Evolutionary conservation across 1,139 yeast genomes (phyloP).

Genomic region (Scheffersomyces titani): DNA sequence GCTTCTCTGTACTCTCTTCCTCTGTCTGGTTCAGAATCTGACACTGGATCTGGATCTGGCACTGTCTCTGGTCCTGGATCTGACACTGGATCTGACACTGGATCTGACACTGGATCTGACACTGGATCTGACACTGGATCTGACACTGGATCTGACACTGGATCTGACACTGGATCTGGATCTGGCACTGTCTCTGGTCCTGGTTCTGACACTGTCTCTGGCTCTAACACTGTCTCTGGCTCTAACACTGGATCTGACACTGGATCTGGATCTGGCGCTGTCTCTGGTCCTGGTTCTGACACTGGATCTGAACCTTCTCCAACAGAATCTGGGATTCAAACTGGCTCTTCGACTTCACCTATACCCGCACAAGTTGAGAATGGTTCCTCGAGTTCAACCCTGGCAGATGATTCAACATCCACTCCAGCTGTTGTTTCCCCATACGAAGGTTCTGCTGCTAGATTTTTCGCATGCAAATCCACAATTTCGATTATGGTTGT

Average conservation of each 20-base stretch:
- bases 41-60: too few relatives aligned
- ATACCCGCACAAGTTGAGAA: neutral
- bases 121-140: constrained; percentile 7
- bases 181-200: constrained; percentile 16
- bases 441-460: neutral
- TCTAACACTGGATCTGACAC: constrained; percentile 6
- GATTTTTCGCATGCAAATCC: neutral
- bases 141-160: constrained; percentile 15
- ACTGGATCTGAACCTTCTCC: constrained; percentile 5
- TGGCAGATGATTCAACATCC: neutral
- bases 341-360: constrained; percentile 2
- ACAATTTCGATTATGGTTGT: neutral
- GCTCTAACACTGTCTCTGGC: constrained; percentile 7
- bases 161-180: constrained; percentile 14
- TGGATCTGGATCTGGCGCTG: constrained; percentile 5
- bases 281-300: constrained; percentile 5
- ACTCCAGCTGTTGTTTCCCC: neutral
- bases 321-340: constrained; percentile 4
- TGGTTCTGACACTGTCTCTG: constrained; percentile 6
- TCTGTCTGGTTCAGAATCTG: too few relatives aligned
- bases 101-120: neutral
- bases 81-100: neutral
- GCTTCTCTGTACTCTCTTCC: neutral
- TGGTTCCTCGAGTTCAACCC: neutral
- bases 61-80: neutral